Conservation (phyloP, 1,284 basidiomycete species). For the Cutaneotrichosporon cyanovorans region DNA sequence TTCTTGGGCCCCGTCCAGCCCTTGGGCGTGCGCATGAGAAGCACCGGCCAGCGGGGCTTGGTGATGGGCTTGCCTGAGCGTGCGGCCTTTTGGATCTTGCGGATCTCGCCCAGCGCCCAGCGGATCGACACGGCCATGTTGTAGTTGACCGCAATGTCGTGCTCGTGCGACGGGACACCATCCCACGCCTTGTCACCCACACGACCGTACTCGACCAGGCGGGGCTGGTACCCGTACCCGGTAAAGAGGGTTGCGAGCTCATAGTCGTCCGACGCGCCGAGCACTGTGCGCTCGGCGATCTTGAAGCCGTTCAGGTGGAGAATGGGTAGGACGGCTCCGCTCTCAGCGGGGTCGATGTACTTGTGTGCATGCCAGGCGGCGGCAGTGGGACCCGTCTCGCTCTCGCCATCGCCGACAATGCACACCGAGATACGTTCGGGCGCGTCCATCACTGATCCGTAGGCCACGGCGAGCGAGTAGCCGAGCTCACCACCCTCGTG, state of each 20-base stretch:
- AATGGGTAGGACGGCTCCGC: constrained; percentile 78
- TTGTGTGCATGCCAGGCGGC: constrained; percentile 73
- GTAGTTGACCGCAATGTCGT: constrained; percentile 43
- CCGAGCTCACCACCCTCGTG: constrained; percentile 88
- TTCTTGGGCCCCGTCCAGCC: constrained; percentile 63
- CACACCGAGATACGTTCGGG: constrained; percentile 67
- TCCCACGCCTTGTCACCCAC: constrained; percentile 28
- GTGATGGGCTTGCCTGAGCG: constrained; percentile 74
- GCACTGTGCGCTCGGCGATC: constrained; percentile 79
- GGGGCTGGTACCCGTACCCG: constrained; percentile 78
- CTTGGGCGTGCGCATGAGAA: constrained; percentile 76
- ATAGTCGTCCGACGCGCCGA: constrained; percentile 80
- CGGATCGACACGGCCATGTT: constrained; percentile 68
- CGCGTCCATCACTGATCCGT: constrained; percentile 74
- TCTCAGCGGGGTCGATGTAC: constrained; percentile 84
- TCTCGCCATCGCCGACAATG: constrained; percentile 79
- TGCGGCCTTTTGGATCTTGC: constrained; percentile 68
- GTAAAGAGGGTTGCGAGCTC: constrained; percentile 50
- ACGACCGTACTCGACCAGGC: constrained; percentile 63
- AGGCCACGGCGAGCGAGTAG: constrained; percentile 74
- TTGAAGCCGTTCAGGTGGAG: constrained; percentile 63
- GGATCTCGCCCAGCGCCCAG: constrained; percentile 70
- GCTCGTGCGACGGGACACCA: constrained; percentile 51
- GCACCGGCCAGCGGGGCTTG: constrained; percentile 74
- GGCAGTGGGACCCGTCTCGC: constrained; percentile 76